Base-by-base conservation (phyloP, 805 yeast genomes). In the Candida alai region DNA sequence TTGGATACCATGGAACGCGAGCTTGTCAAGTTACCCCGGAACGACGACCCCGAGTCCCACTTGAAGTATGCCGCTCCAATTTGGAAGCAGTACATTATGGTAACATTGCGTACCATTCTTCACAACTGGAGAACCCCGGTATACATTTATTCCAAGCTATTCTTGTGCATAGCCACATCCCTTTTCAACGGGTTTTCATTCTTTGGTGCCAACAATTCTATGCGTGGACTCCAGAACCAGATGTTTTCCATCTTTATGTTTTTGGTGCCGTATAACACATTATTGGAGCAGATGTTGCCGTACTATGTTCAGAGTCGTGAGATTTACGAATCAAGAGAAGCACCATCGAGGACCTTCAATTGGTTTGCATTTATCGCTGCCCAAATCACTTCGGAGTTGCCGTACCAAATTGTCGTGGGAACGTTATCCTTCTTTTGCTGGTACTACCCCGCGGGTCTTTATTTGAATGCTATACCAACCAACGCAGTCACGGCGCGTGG, bases 111-210 rank as follows among this genome's bases (percentile, higher is more conserved):
- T 41, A 36, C 37, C 19, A 26, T 45, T 20, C 38, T 41, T 23
- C 53, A 47, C 34, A 36, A 45, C 41, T 79, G 75, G 74, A 69
- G 93, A 55, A 69, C 79, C 41, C 82, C 80, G 4, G 50, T 62
- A 16, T 82, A 83, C 51, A 68, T 84, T 43, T 64, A 70, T 54
- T 66, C 90, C 23, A 84, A 84, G 23, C 45, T 76, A 17, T 61
- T 65, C 47, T 70, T 83, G 58, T 67, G 76, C 41, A 50, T 68
- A 19, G 51, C 71, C 12, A 65, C 77, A 30, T 76, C 84, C 27
- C 49, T 84, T n/a, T 78, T 80, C 53, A 71, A 78, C 41, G 94
- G 94, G 27, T 84, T 84, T 56, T 65, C 76, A 1, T 84, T 78
- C 58, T 78, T 70, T 58, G 77, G 76, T 38, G 80, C 84, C 21